phyloP scores from a whole-genome alignment of 1,139 yeast genomes.

The Saccharomyces uvarum region DNA sequence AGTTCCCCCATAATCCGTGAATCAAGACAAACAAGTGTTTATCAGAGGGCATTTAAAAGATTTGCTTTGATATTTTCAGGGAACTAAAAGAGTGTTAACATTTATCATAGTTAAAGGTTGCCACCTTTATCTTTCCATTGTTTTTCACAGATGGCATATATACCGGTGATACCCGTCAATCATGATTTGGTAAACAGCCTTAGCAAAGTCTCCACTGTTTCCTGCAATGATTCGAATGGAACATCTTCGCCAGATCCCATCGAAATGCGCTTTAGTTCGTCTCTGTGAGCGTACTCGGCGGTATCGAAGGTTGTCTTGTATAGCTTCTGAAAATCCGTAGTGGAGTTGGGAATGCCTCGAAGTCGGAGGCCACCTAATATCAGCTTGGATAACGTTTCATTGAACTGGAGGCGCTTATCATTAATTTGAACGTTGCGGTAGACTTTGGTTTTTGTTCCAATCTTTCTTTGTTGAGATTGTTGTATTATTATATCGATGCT shows the following conservation, averaged over 20 bases:
- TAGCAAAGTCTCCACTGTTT: constrained; percentile 23
- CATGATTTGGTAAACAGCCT: constrained; percentile 22
- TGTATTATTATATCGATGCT: constrained; percentile 18
- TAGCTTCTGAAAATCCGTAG: constrained; percentile 22
- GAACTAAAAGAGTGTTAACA: not conserved
- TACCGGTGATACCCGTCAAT: not conserved
- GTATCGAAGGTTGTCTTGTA: constrained; percentile 29
- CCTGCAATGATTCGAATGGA: constrained; percentile 23
- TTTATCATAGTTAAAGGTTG: not conserved
- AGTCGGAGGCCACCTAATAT: constrained; percentile 29
- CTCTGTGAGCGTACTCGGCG: constrained; percentile 28
- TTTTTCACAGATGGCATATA: not conserved
- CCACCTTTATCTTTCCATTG: not conserved
- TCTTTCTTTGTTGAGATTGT: constrained; percentile 14
- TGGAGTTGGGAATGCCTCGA: constrained; percentile 26
- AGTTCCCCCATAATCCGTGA: constrained; percentile 87
- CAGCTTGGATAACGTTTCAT: constrained; percentile 25
- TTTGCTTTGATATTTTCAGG: not conserved
- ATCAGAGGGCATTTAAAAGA: constrained; percentile 11
- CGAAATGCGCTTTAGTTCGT: constrained; percentile 14
- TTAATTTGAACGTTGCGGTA: constrained; percentile 14
- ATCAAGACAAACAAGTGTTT: constrained; percentile 71
- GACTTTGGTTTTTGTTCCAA: constrained; percentile 11
- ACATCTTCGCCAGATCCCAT: constrained; percentile 11
- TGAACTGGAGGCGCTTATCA: constrained; percentile 21